A percentile compares a stretch with the other conserved stretches of the same genome.
These are phyloP conservation scores for Talaromyces sp. DNA, from an alignment of 2,329 filamentous ascomycete species.

Conservation along the genomic window DNA sequence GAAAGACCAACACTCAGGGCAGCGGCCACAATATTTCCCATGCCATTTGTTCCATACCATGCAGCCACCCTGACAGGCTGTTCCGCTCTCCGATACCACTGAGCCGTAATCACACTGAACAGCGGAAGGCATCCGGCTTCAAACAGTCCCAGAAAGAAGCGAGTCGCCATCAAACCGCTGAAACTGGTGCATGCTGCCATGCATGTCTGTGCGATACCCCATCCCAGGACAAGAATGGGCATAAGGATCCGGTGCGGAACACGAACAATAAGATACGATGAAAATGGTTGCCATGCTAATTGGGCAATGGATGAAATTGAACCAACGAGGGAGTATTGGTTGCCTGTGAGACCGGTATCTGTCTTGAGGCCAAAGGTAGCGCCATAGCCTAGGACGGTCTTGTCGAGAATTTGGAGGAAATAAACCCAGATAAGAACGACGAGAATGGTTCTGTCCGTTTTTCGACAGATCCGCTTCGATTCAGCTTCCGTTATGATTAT, in stretches of 20 bases:
- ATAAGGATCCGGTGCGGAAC: slow-evolving; percentile 58
- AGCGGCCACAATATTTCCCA: slow-evolving; percentile 56
- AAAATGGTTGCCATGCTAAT: slow-evolving; percentile 59
- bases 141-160: slow-evolving; percentile 53
- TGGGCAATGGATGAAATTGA: slow-evolving; percentile 59
- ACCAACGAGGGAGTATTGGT: slow-evolving; percentile 56
- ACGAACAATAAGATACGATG: slow-evolving; percentile 58
- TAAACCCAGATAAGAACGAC: slow-evolving; percentile 44
- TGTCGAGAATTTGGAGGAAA: slow-evolving; percentile 54
- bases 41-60: slow-evolving; percentile 54
- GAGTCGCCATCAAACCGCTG: slow-evolving; percentile 44
- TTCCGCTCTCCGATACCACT: slow-evolving; percentile 51
- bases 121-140: slow-evolving; percentile 50
- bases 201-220: slow-evolving; percentile 47
- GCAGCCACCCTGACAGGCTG: slow-evolving; percentile 44
- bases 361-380: slow-evolving; percentile 53
- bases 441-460: slow-evolving; percentile 60
- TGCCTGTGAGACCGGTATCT: slow-evolving; percentile 51
- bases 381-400: slow-evolving; percentile 55
- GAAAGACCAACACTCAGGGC: slow-evolving; percentile 57
- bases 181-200: slow-evolving; percentile 50
- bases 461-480: slow-evolving; percentile 55
- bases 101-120: slow-evolving; percentile 43
- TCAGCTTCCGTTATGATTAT: slow-evolving; percentile 31
- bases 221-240: slow-evolving; percentile 47